Evolutionary conservation across 164 flowering plant genomes (phyloP).

Genomic region (Piper longum): DNA sequence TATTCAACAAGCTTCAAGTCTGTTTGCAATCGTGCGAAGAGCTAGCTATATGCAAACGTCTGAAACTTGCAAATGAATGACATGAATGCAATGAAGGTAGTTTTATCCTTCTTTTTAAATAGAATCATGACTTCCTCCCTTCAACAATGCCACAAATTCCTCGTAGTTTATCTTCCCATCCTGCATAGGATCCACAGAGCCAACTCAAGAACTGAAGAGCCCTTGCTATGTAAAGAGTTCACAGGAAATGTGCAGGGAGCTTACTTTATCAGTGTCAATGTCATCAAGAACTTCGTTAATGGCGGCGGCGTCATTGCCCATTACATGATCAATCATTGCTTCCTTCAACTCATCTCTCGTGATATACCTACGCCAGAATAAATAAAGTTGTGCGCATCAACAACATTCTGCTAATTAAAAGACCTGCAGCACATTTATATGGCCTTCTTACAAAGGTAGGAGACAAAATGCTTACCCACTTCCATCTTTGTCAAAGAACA

Average conservation of each 20-base stretch:
- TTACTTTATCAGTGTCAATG: conserved; percentile 69
- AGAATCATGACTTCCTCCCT: conserved; percentile 33
- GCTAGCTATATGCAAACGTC: no score
- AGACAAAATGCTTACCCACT: conserved; percentile 52
- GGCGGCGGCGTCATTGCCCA: conserved; percentile 86
- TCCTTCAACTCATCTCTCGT: conserved; percentile 82
- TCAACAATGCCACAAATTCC: conserved; percentile 86
- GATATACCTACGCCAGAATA: conserved; percentile 37
- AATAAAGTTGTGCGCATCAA: neutral
- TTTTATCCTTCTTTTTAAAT: conserved; percentile 11
- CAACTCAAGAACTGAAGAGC: neutral
- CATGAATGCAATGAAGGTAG: no score
- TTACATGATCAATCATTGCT: conserved; percentile 60
- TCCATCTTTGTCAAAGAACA: conserved; percentile 60
- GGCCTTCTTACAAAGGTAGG: neutral
- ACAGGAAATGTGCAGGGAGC: neutral
- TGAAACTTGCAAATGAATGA: no score
- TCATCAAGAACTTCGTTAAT: conserved; percentile 69
- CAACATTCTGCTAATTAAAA: neutral
- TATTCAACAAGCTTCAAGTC: no score
- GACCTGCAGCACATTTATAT: neutral
- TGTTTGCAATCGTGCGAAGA: no score
- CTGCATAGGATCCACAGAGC: conserved; percentile 13
- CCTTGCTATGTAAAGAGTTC: neutral
- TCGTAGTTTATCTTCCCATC: conserved; percentile 79